Conservation (phyloP, 2,329 filamentous ascomycete genomes). For the Aspergillus glaucus region DNA sequence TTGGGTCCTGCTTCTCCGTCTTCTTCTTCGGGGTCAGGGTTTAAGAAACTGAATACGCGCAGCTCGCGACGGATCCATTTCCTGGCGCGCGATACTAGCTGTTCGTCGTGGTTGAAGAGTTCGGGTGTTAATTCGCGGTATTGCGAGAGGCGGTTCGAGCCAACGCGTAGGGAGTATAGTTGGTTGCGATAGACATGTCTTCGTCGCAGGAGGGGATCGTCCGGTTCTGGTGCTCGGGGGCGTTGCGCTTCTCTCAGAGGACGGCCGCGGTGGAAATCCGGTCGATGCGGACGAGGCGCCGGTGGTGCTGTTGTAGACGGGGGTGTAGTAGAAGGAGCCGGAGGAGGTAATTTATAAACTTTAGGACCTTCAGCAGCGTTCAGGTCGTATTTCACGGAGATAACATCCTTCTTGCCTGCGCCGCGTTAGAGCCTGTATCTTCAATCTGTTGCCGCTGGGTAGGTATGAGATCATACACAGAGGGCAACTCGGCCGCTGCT, state of each 20-base stretch:
- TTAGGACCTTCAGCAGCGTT: conserved; percentile 49
- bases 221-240: conserved; percentile 23
- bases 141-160: conserved; percentile 68
- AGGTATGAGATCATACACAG: conserved; percentile 54
- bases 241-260: conserved; percentile 17
- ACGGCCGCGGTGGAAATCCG: conserved; percentile 7
- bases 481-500: conserved; percentile 66
- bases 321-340: conserved; percentile 9
- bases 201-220: conserved; percentile 53
- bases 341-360: conserved; percentile 49
- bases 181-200: conserved; percentile 65
- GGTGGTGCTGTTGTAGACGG: not conserved
- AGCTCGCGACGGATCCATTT: conserved; percentile 80
- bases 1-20: not conserved
- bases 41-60: conserved; percentile 71
- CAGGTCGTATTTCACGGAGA: conserved; percentile 61
- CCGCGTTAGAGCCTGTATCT: conserved; percentile 1
- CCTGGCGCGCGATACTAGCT: conserved; percentile 68
- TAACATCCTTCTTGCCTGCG: conserved; percentile 47
- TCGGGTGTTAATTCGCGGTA: conserved; percentile 68
- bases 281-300: conserved; percentile 4
- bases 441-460: not conserved
- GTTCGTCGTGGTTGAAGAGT: conserved; percentile 57
- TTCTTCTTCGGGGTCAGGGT: conserved; percentile 28
- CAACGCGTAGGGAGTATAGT: conserved; percentile 74